These are phyloP conservation scores for Cladosporium oxysporum DNA, from an alignment of 2,329 filamentous ascomycete genomes.

Conservation along the genomic window DNA sequence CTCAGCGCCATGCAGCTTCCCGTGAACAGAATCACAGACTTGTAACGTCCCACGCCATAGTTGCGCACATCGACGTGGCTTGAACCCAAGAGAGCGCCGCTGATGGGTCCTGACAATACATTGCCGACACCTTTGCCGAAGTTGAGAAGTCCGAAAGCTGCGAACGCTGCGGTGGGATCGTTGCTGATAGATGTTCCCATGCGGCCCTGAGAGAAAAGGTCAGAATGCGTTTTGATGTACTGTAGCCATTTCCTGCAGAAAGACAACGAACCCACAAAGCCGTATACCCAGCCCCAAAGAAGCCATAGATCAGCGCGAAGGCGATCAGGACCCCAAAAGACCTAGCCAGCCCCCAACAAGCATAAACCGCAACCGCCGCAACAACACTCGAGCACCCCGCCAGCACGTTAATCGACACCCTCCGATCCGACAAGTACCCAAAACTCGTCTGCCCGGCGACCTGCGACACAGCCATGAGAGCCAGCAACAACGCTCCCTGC, in stretches of 20 bases:
- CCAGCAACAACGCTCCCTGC: conserved; percentile 37
- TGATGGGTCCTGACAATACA: conserved; percentile 31
- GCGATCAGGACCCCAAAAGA: conserved; percentile 40
- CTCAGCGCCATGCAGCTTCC: conserved; percentile 27
- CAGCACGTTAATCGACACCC: conserved; percentile 26
- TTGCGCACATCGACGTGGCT: neutral
- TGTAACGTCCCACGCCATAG: conserved; percentile 26
- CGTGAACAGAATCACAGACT: conserved; percentile 27
- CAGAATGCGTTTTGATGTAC: neutral
- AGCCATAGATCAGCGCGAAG: conserved; percentile 48
- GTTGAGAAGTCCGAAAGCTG: conserved; percentile 30
- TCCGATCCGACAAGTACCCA: conserved; percentile 44
- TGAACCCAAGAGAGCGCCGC: conserved; percentile 25
- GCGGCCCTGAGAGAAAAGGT: conserved; percentile 2
- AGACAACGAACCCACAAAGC: conserved; percentile 25
- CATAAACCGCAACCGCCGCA: conserved; percentile 46
- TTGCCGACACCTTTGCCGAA: conserved; percentile 33
- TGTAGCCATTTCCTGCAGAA: no score
- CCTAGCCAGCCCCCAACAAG: conserved; percentile 51
- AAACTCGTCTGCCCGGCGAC: conserved; percentile 41
- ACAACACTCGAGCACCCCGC: conserved; percentile 44
- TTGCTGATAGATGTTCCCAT: conserved; percentile 31
- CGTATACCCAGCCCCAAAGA: conserved; percentile 48
- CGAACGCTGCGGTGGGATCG: conserved; percentile 26
- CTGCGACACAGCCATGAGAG: conserved; percentile 40